Evolutionary conservation across 768 basidiomycete species (phyloP).

Genomic region (Leccinum olivaceopallidum): DNA sequence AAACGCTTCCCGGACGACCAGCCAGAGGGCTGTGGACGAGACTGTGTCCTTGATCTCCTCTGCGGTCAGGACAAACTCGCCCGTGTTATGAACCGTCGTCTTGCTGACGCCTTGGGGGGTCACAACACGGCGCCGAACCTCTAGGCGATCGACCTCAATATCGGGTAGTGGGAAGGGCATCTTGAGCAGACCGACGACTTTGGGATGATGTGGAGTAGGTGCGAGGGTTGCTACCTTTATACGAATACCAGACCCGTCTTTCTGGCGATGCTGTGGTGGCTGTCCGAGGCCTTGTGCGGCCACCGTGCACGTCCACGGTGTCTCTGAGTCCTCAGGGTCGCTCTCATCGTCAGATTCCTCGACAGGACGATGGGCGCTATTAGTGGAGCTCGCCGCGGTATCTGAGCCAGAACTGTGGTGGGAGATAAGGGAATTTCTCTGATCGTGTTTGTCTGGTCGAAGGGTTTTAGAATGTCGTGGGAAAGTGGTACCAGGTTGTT

Average conservation of each 20-base stretch:
- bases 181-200: conserved; percentile 89
- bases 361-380: conserved; percentile 18
- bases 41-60: conserved; percentile 95
- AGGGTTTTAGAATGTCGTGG: conserved; percentile 13
- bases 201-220: conserved; percentile 95
- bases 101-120: conserved; percentile 27
- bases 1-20: conserved; percentile 91
- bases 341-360: conserved; percentile 74
- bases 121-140: conserved; percentile 50
- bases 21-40: conserved; percentile 85
- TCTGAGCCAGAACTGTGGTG: conserved; percentile 40
- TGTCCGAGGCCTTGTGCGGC: conserved; percentile 51
- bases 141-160: conserved; percentile 66
- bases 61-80: conserved; percentile 63
- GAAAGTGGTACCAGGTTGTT: conserved; percentile 3
- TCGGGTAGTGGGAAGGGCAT: conserved; percentile 89
- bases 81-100: conserved; percentile 21
- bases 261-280: conserved; percentile 8
- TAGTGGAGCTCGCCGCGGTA: conserved; percentile 26
- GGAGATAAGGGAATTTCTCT: conserved; percentile 43
- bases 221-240: conserved; percentile 82
- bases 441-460: conserved; percentile 14
- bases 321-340: conserved; percentile 95
- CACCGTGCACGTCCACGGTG: conserved; percentile 92
- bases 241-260: conserved; percentile 21